A percentile compares a stretch with the other conserved stretches of the same genome.
These are phyloP conservation scores for Blastobotrys raffinosifermentans DNA, from an alignment of 1,139 yeast species.

Conservation along the genomic window DNA sequence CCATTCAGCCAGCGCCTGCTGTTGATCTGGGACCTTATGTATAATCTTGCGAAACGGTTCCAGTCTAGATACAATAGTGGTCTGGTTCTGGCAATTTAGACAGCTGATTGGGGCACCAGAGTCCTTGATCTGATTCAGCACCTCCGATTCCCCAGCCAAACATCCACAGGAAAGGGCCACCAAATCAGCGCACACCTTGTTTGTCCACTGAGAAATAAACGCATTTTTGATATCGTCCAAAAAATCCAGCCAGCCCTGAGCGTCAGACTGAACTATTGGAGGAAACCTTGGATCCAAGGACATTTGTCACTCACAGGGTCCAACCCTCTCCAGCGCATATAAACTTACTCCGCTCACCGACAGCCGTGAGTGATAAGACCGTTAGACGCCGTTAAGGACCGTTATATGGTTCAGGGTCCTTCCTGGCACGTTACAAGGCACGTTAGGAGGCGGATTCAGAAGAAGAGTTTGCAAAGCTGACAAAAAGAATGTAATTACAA, in stretches of 20 bases:
- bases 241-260: constrained; percentile 27
- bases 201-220: constrained; percentile 17
- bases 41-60: constrained; percentile 50
- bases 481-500: no score
- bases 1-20: constrained; percentile 18
- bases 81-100: neutral
- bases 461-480: no score
- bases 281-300: constrained; percentile 6
- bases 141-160: constrained; percentile 46
- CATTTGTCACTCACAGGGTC: constrained; percentile 7
- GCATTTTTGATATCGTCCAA: constrained; percentile 24
- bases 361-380: no score
- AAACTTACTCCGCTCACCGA: no score
- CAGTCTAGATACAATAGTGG: constrained; percentile 14
- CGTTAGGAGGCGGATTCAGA: no score
- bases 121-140: neutral
- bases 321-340: no score
- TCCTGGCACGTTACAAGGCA: no score
- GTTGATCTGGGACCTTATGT: constrained; percentile 32
- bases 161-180: constrained; percentile 68
- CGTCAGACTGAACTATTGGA: constrained; percentile 12
- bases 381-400: no score
- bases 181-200: constrained; percentile 36
- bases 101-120: constrained; percentile 4
- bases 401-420: no score